A percentile compares a stretch with the other conserved stretches of the same genome.
Evolutionary conservation across 2,329 filamentous ascomycete species (phyloP).

Genomic region (Penicillium sp.): DNA sequence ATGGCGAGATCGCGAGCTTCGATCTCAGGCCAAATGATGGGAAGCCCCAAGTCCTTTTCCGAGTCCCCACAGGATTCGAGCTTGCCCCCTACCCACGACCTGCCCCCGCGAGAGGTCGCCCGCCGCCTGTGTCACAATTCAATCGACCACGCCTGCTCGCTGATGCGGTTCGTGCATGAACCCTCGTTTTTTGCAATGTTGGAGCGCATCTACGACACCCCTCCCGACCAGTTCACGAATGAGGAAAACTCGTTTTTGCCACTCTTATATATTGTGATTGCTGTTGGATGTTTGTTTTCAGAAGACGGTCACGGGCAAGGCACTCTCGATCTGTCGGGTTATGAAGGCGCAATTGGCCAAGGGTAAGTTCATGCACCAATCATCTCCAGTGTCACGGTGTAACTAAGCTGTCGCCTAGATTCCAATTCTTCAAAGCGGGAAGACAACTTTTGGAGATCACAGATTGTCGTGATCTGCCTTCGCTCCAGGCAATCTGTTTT

Average conservation of each 20-base stretch:
- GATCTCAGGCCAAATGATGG: constrained; percentile 57
- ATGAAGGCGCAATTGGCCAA: constrained; percentile 55
- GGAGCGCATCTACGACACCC: constrained; percentile 73
- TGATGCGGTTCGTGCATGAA: constrained; percentile 74
- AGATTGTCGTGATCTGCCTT: constrained; percentile 70
- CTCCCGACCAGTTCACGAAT: constrained; percentile 62
- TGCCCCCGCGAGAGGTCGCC: constrained; percentile 66
- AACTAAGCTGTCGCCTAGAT: constrained; percentile 45
- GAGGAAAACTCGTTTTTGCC: constrained; percentile 71
- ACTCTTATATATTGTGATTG: constrained; percentile 69
- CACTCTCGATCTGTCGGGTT: constrained; percentile 49
- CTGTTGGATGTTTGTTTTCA: constrained; percentile 72
- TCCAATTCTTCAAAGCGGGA: constrained; percentile 73
- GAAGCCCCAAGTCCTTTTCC: constrained; percentile 66
- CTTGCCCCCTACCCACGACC: constrained; percentile 59
- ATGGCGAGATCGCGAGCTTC: constrained; percentile 51
- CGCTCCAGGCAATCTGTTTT: constrained; percentile 74
- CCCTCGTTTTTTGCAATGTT: constrained; percentile 78
- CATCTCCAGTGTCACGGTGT: not conserved
- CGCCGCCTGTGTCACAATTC: constrained; percentile 59
- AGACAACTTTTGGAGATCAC: constrained; percentile 63
- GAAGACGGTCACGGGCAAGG: constrained; percentile 52
- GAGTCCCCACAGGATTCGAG: constrained; percentile 64
- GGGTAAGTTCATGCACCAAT: constrained; percentile 45
- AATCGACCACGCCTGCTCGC: constrained; percentile 62